phyloP scores from a whole-genome alignment of 2,329 filamentous ascomycete genomes.

The Eutypella sp. region DNA sequence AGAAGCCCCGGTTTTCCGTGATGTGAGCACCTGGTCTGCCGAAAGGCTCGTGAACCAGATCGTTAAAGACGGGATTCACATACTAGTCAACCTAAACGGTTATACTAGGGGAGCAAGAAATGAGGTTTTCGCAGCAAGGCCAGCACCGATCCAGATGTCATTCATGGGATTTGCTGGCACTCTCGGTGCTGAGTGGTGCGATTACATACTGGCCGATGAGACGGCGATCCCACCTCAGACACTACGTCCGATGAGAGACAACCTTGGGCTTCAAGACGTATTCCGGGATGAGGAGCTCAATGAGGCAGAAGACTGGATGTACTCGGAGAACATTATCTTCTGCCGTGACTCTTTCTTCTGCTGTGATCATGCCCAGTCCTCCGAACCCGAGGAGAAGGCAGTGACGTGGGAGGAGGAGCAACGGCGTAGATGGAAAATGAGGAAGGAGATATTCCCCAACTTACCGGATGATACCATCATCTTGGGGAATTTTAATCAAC shows the following conservation, averaged over 20 bases:
- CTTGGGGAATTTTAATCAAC: constrained; percentile 94
- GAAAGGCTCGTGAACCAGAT: constrained; percentile 85
- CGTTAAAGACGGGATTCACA: constrained; percentile 81
- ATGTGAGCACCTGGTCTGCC: constrained; percentile 81
- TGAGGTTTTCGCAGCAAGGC: constrained; percentile 91
- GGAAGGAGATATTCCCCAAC: constrained; percentile 82
- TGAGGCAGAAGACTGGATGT: constrained; percentile 78
- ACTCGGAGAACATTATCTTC: constrained; percentile 94
- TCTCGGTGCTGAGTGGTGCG: constrained; percentile 95
- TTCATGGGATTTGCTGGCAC: constrained; percentile 99
- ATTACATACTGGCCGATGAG: constrained; percentile 88
- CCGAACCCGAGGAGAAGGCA: constrained; percentile 61
- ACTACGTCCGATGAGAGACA: constrained; percentile 72
- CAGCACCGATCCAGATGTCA: constrained; percentile 96
- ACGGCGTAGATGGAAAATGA: constrained; percentile 79
- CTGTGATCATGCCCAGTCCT: constrained; percentile 92
- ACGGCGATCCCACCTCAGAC: constrained; percentile 81
- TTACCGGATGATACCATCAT: constrained; percentile 82
- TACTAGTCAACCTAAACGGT: constrained; percentile 94
- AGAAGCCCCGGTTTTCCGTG: constrained; percentile 85
- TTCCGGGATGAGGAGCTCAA: constrained; percentile 62
- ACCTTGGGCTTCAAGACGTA: constrained; percentile 67
- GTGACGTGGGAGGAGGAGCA: constrained; percentile 83
- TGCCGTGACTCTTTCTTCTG: constrained; percentile 96
- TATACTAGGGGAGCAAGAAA: constrained; percentile 97